These are phyloP conservation scores for Fusarium odoratissimum DNA, from an alignment of 2,329 filamentous ascomycete species.

Conservation along the genomic window DNA sequence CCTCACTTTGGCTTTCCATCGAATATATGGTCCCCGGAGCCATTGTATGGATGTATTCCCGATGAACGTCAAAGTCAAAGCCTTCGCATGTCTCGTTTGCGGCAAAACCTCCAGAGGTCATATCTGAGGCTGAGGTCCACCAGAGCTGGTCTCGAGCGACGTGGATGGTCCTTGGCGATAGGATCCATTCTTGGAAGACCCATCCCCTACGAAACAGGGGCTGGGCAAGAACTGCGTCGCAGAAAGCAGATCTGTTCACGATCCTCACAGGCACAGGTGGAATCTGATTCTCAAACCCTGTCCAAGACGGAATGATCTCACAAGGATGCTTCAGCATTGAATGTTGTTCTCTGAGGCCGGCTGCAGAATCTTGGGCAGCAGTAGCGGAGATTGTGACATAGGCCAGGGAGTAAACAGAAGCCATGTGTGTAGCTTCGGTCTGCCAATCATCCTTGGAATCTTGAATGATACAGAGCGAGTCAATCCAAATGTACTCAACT, in stretches of 20 bases:
- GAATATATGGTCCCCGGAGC: conserved; percentile 21
- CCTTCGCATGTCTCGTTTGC: conserved; percentile 34
- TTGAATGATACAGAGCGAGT: conserved; percentile 36
- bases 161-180: conserved; percentile 30
- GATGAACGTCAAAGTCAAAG: conserved; percentile 18
- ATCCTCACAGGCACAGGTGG: conserved; percentile 15
- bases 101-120: conserved; percentile 21
- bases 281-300: conserved; percentile 19
- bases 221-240: conserved; percentile 27
- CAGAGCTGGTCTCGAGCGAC: conserved; percentile 34
- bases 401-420: conserved; percentile 33
- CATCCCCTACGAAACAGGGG: conserved; percentile 33
- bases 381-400: conserved; percentile 32
- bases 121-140: conserved; percentile 29
- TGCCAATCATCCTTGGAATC: conserved; percentile 38
- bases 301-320: conserved; percentile 25
- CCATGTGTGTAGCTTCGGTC: conserved; percentile 30
- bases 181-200: conserved; percentile 37
- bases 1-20: not conserved
- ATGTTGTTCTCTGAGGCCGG: conserved; percentile 20
- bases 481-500: conserved; percentile 34
- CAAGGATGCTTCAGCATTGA: conserved; percentile 27
- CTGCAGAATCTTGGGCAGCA: conserved; percentile 22
- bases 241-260: conserved; percentile 24
- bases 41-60: conserved; percentile 6